Conservation (phyloP, 805 yeast genomes). For the Saccharomycopsis microspora region DNA sequence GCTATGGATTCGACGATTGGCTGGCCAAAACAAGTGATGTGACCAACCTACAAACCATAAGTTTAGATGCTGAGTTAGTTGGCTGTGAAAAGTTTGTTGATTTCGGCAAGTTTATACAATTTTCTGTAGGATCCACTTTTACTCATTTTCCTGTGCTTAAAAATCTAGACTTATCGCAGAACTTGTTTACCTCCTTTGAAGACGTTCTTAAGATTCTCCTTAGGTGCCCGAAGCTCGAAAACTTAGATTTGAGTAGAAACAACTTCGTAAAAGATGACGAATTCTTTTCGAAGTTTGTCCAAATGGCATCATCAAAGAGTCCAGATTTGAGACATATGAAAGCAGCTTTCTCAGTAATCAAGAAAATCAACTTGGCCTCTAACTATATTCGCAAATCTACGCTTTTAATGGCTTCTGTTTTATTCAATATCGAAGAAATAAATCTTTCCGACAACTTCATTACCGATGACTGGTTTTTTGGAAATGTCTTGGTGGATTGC, state of each 20-base stretch:
- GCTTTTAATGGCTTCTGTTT: not conserved
- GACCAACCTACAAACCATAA: constrained; percentile 31
- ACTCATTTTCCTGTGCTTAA: constrained; percentile 19
- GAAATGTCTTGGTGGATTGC: not conserved
- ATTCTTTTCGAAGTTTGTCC: not conserved
- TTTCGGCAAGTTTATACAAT: not conserved
- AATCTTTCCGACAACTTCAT: constrained; percentile 10
- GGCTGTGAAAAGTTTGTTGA: constrained; percentile 10
- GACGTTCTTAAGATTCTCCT: constrained; percentile 28
- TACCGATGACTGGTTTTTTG: constrained; percentile 3
- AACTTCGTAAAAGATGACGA: constrained; percentile 9
- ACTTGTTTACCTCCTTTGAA: constrained; percentile 35
- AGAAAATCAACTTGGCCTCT: constrained; percentile 18
- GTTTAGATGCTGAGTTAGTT: constrained; percentile 36
- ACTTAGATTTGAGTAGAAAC: constrained; percentile 22
- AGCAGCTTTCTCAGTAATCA: not conserved
- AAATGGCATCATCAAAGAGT: not conserved
- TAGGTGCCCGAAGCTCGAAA: constrained; percentile 26
- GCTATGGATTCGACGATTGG: constrained; percentile 54
- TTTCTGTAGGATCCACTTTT: not conserved
- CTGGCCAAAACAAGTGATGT: constrained; percentile 37
- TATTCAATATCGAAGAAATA: not conserved
- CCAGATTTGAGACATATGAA: not conserved
- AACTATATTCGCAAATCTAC: constrained; percentile 7
- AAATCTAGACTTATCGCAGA: constrained; percentile 48